These are phyloP conservation scores for Cutaneotrichosporon spelunceum DNA, from an alignment of 1,284 basidiomycete genomes.

Conservation along the genomic window DNA sequence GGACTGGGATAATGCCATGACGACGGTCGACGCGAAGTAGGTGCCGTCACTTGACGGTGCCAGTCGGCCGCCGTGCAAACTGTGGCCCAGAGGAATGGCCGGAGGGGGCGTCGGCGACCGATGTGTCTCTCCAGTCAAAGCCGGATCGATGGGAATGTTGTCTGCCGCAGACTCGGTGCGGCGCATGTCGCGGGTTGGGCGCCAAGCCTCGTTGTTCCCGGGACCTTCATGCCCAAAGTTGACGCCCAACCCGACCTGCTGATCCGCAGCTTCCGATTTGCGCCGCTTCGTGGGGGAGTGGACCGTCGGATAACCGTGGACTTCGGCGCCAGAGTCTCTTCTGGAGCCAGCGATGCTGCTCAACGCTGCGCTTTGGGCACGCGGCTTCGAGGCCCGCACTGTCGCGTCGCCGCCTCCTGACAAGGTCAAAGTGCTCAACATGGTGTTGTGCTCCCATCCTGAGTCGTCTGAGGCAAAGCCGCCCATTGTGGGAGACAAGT, in stretches of 20 bases:
- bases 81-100: slow-evolving; percentile 12
- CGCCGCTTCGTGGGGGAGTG: slow-evolving; percentile 28
- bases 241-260: slow-evolving; percentile 31
- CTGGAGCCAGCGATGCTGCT: slow-evolving; percentile 11
- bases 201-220: not conserved
- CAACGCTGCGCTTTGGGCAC: slow-evolving; percentile 12
- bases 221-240: slow-evolving; percentile 14
- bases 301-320: slow-evolving; percentile 1
- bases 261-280: slow-evolving; percentile 38
- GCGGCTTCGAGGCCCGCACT: slow-evolving; percentile 16
- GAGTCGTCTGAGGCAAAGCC: slow-evolving; percentile 21
- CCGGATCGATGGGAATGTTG: slow-evolving; percentile 10
- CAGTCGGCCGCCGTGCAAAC: slow-evolving; percentile 15
- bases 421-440: slow-evolving; percentile 22
- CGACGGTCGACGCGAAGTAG: slow-evolving; percentile 28
- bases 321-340: slow-evolving; percentile 8
- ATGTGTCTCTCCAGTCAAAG: slow-evolving; percentile 7
- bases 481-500: slow-evolving; percentile 22
- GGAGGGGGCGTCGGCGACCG: slow-evolving; percentile 38
- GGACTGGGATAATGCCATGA: slow-evolving; percentile 22
- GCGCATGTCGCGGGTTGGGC: slow-evolving; percentile 15
- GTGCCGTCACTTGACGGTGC: slow-evolving; percentile 22
- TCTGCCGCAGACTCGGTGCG: slow-evolving; percentile 32
- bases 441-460: slow-evolving; percentile 24
- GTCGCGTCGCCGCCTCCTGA: slow-evolving; percentile 16